A percentile compares a stretch with the other conserved stretches of the same genome.
phyloP scores from a whole-genome alignment of 2,329 filamentous ascomycete genomes.

The Alternaria infectoria region DNA sequence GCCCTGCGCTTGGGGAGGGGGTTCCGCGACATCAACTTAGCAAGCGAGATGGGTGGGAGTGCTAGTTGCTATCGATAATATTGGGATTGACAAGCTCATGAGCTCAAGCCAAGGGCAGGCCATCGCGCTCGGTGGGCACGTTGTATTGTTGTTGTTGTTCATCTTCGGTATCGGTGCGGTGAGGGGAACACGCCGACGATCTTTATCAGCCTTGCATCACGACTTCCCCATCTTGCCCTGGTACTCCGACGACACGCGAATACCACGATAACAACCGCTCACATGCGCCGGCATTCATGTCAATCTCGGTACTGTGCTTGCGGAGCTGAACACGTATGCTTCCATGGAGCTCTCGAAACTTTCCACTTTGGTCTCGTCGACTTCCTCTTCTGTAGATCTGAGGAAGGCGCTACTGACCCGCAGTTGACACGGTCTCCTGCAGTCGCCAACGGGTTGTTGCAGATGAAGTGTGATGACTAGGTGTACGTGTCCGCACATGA shows the following conservation, averaged over 20 bases:
- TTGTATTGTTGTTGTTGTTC: not conserved
- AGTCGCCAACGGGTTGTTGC: not conserved
- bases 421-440: not conserved
- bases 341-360: not conserved
- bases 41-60: not conserved
- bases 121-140: not conserved
- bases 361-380: not conserved
- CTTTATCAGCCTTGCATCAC: too few relatives aligned
- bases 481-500: not conserved
- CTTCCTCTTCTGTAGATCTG: not conserved
- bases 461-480: not conserved
- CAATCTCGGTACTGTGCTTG: not conserved
- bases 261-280: not conserved
- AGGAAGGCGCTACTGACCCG: not conserved
- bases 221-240: not conserved
- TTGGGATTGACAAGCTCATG: not conserved
- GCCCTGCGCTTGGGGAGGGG: not conserved
- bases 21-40: not conserved
- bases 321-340: not conserved
- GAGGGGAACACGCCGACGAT: not conserved
- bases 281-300: not conserved
- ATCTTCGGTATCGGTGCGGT: not conserved
- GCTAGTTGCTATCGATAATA: not conserved
- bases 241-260: not conserved
- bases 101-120: not conserved